Evolutionary conservation across 106 monocot genomes (phyloP), one percentile per base, ranked within the genome.

Genomic region (Phalaenopsis equestris): DNA sequence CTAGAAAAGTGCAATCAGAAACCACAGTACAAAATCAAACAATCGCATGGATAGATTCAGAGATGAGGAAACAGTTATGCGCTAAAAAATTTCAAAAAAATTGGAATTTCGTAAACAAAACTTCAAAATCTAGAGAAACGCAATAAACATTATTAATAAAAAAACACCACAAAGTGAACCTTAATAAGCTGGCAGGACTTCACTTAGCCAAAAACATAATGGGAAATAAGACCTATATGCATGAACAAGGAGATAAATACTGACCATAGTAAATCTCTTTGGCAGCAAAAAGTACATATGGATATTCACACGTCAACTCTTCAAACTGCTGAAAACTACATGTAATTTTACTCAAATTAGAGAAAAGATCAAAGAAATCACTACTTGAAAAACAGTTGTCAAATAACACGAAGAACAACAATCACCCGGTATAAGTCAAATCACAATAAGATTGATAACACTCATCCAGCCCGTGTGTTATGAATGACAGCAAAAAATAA

Each of bases 231-330:
- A 14, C 24, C 64, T 65, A 65, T 21, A 65, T 65, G n/a, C 8
- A 65, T 52, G 12, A 14, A 52, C 14, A 52, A 52, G 52, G 11
- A 45, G 74, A 19, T 75, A 75, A 45, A 75, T 75, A 75, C 74
- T 75, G n/a, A 75, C 74, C 74, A 75, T 45, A 75, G 19, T 52
- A 52, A 52, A 75, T 19, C 74, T 75, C 74, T 43, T 38, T 52
- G 74, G 45, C 43, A 75, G 74, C 15, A 43, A 16, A 43, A 42
- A 75, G 74, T 18, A 75, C 43, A 45, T 18, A 75, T 45, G 19
- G 74, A 75, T 5, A 73, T 41, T 73, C 73, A 42, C 39, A 38
- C 42, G 73, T 73, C 73, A 73, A 73, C 73, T 73, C 74, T 45
- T 19, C 74, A 75, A 75, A 18, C n/a, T 18, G 74, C 16, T 45